Evolutionary conservation across 441 rosid genomes (phyloP).

Genomic region (Euphorbia schlechtendalii): DNA sequence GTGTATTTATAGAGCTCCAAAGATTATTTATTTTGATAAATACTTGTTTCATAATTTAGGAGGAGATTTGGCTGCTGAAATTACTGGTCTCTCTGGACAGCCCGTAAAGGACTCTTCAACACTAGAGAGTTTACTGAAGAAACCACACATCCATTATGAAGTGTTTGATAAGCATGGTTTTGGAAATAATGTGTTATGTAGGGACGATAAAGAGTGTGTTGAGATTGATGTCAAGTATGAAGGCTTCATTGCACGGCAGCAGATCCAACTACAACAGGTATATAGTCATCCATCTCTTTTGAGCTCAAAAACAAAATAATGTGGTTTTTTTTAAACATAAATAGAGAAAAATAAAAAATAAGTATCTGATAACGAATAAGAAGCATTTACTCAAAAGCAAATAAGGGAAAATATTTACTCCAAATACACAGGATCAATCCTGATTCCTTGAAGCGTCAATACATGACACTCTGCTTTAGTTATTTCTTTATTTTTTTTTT

Average conservation of each 20-base stretch:
- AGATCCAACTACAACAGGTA: slow-evolving; percentile 82
- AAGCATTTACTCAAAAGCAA: background rate
- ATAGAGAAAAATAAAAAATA: background rate
- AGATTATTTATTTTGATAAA: background rate
- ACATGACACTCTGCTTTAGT: no score
- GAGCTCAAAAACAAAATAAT: background rate
- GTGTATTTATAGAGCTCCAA: background rate
- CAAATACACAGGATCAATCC: background rate
- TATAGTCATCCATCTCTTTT: slow-evolving; percentile 10
- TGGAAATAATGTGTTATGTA: slow-evolving; percentile 60
- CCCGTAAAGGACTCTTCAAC: slow-evolving; percentile 81
- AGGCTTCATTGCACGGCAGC: slow-evolving; percentile 89
- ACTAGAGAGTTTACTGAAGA: slow-evolving; percentile 80
- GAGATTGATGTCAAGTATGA: slow-evolving; percentile 93
- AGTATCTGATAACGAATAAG: background rate
- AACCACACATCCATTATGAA: slow-evolving; percentile 79
- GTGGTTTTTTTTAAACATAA: background rate
- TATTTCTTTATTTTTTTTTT: no score
- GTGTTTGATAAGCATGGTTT: slow-evolving; percentile 83
- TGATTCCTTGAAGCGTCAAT: background rate
- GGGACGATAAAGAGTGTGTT: slow-evolving; percentile 79
- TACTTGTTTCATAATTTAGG: slow-evolving; percentile 33
- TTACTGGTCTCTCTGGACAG: slow-evolving; percentile 59
- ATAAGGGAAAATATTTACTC: background rate
- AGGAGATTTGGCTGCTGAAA: slow-evolving; percentile 81